phyloP scores from a whole-genome alignment of 306 rosid genomes.

The Cucurbita pepo region DNA sequence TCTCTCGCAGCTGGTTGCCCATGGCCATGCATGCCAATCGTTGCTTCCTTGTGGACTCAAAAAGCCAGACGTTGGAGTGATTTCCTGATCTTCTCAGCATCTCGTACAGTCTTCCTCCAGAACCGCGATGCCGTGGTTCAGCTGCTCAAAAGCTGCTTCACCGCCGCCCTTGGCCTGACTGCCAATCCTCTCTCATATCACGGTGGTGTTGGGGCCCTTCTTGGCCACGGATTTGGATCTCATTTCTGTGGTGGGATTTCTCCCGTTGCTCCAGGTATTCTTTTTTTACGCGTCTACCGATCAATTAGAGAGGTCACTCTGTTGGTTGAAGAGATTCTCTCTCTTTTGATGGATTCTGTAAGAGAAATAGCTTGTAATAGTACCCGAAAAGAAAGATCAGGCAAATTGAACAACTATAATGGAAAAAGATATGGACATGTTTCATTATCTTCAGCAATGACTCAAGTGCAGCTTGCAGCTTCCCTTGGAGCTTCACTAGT shows the following conservation, averaged over 20 bases:
- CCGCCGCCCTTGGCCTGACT: constrained; percentile 71
- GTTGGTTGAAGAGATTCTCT: constrained; percentile 58
- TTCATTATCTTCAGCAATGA: constrained; percentile 66
- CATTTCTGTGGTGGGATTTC: constrained; percentile 66
- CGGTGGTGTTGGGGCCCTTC: constrained; percentile 85
- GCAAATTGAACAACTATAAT: constrained; percentile 29
- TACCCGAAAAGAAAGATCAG: constrained; percentile 26
- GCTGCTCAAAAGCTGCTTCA: constrained; percentile 86
- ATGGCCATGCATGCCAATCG: constrained; percentile 99
- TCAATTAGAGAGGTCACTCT: constrained; percentile 53
- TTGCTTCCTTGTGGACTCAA: constrained; percentile 95
- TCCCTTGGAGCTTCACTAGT: constrained; percentile 81
- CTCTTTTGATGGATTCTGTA: constrained; percentile 69
- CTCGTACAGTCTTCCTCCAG: constrained; percentile 89
- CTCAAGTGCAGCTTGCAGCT: constrained; percentile 71
- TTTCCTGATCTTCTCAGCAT: constrained; percentile 78
- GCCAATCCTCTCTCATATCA: constrained; percentile 39
- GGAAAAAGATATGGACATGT: constrained; percentile 36
- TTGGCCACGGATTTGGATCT: constrained; percentile 79
- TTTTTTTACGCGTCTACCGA: constrained; percentile 60
- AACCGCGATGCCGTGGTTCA: constrained; percentile 59
- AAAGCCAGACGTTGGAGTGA: constrained; percentile 92
- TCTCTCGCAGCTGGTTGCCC: constrained; percentile 90
- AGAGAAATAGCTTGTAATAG: constrained; percentile 44
- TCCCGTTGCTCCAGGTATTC: constrained; percentile 89